A percentile compares a stretch with the other conserved stretches of the same genome.
These are phyloP conservation scores for Cyclotella cryptica DNA, from an alignment of 108 stramenopile genomes.

Conservation along the genomic window DNA sequence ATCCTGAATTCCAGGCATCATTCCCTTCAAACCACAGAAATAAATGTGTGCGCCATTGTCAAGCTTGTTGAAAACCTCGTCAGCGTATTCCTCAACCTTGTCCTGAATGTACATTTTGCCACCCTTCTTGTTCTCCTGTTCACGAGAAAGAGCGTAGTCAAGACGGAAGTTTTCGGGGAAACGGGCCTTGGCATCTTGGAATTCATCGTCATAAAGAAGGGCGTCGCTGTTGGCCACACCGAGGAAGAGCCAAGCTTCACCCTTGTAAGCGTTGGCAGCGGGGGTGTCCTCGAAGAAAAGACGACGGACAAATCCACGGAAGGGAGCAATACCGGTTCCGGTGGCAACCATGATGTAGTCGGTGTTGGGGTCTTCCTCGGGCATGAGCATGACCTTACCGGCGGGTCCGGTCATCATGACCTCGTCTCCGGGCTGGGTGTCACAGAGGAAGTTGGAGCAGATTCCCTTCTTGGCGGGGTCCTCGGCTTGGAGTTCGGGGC, in stretches of 20 bases:
- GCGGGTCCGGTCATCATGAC: constrained; percentile 94
- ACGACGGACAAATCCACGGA: constrained; percentile 96
- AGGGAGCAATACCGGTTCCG: constrained; percentile 98
- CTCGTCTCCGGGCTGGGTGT: constrained; percentile 91
- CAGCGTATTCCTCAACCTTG: constrained; percentile 95
- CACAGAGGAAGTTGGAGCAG: constrained; percentile 99
- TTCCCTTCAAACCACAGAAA: constrained; percentile 99
- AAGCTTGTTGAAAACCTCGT: constrained; percentile 92
- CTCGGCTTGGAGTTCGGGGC: constrained; percentile 93
- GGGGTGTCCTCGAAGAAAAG: constrained; percentile 96
- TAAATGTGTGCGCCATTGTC: constrained; percentile 96
- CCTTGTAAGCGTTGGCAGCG: constrained; percentile 91
- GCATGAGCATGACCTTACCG: constrained; percentile 99
- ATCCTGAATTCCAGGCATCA: constrained; percentile 98
- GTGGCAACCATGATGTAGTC: constrained; percentile 99
- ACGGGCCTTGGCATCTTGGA: constrained; percentile 87
- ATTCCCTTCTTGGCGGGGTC: constrained; percentile 99
- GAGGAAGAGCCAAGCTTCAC: constrained; percentile 97
- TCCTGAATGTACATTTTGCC: constrained; percentile 99
- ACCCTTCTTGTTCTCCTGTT: constrained; percentile 93
- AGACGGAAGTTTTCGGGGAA: constrained; percentile 93
- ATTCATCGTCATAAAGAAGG: constrained; percentile 97
- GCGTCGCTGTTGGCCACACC: constrained; percentile 97
- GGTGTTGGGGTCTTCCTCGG: constrained; percentile 92
- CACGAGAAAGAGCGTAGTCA: constrained; percentile 95